These are phyloP conservation scores for Aspergillus sp. DNA, from an alignment of 2,329 filamentous ascomycete genomes.

Conservation along the genomic window DNA sequence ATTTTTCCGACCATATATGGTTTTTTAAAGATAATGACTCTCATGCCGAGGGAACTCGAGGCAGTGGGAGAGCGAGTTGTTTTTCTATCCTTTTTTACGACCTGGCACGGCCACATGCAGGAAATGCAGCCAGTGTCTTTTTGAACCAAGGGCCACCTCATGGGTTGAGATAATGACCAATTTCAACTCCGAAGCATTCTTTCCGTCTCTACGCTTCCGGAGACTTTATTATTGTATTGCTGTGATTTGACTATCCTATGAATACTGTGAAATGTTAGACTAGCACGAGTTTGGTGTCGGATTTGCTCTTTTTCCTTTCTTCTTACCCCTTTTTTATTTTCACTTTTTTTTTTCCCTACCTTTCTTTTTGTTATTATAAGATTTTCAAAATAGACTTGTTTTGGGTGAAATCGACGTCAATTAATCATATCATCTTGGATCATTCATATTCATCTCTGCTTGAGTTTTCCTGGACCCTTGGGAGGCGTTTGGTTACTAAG, in stretches of 20 bases:
- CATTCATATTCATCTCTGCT: no score
- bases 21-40: slow-evolving; percentile 13
- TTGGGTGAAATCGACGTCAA: not conserved
- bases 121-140: slow-evolving; percentile 27
- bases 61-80: not conserved
- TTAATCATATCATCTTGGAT: no score
- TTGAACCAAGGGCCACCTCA: slow-evolving; percentile 7
- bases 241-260: slow-evolving; percentile 13
- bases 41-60: not conserved
- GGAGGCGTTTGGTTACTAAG: no score
- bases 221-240: slow-evolving; percentile 9
- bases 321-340: slow-evolving; percentile 2
- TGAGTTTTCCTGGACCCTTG: no score
- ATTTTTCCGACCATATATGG: slow-evolving; percentile 6
- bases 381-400: slow-evolving; percentile 1
- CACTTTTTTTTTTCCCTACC: slow-evolving; percentile 4
- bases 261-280: slow-evolving; percentile 15
- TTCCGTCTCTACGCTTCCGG: slow-evolving; percentile 2
- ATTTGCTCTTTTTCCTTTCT: slow-evolving; percentile 5
- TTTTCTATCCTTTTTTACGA: slow-evolving; percentile 4
- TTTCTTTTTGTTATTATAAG: not conserved
- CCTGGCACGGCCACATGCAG: slow-evolving; percentile 28
- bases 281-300: slow-evolving; percentile 17
- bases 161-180: slow-evolving; percentile 8
- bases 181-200: slow-evolving; percentile 4